A percentile compares a stretch with the other conserved stretches of the same genome.
Evolutionary conservation across 139 green algal species (phyloP).

Genomic region (Eudorina sp.): DNA sequence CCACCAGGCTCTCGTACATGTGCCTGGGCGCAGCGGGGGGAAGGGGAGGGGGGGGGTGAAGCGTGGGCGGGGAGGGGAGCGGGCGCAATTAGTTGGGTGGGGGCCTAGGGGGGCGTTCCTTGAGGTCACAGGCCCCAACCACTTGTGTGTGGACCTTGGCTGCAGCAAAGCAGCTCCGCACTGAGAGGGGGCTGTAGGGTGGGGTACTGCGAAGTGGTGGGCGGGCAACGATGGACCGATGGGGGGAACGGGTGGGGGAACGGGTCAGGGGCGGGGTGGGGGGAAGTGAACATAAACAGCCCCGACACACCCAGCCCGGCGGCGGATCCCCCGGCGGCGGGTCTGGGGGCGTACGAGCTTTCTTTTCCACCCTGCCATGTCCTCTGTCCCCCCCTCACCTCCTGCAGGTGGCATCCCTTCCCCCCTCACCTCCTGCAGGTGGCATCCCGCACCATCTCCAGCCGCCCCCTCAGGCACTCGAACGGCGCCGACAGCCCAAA

Average conservation of each 20-base stretch:
- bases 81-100: too few species aligned
- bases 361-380: neutral
- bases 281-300: too few species aligned
- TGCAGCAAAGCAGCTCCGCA: too few species aligned
- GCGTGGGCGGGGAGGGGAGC: neutral
- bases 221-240: too few species aligned
- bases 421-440: conserved; percentile 38
- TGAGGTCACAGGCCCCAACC: too few species aligned
- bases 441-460: conserved; percentile 15
- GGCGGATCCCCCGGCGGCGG: neutral
- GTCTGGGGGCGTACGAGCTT: too few species aligned
- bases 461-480: conserved; percentile 49
- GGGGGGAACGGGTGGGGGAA: too few species aligned
- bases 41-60: neutral
- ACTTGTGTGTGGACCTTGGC: too few species aligned
- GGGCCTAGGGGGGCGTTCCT: too few species aligned
- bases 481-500: conserved; percentile 32
- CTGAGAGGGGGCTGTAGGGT: too few species aligned
- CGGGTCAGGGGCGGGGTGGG: too few species aligned
- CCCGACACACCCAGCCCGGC: neutral
- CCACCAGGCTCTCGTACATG: conserved; percentile 1
- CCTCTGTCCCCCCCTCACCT: conserved; percentile 9
- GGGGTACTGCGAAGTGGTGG: too few species aligned
- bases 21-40: conserved; percentile 18
- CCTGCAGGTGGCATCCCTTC: conserved; percentile 19